Conservation (phyloP, 1,139 yeast genomes). For the Diutina ranongensis region DNA sequence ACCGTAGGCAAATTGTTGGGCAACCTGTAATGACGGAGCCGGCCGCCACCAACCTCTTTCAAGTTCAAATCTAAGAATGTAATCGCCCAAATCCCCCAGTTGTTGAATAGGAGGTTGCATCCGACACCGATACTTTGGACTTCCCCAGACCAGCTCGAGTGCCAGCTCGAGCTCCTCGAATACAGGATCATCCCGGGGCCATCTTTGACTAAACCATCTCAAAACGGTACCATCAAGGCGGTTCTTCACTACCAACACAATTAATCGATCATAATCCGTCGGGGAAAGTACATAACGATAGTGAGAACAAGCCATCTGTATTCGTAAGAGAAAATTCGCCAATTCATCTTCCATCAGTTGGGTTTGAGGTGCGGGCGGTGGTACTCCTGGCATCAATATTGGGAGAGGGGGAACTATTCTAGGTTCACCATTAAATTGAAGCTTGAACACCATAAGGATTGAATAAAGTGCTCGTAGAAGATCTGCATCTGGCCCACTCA, state of each 20-base stretch:
- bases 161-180: conserved; percentile 5
- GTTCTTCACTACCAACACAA: background rate
- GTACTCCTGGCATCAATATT: background rate
- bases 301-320: background rate
- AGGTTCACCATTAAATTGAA: background rate
- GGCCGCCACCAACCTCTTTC: background rate
- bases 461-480: background rate
- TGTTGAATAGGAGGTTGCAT: background rate
- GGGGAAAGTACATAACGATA: background rate
- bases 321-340: conserved; percentile 1
- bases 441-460: background rate
- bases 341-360: background rate
- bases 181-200: background rate
- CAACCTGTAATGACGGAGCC: conserved; percentile 3
- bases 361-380: background rate
- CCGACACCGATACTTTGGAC: background rate
- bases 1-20: conserved; percentile 1
- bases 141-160: conserved; percentile 4
- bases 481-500: background rate
- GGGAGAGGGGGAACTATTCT: background rate
- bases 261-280: background rate
- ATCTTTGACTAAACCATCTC: background rate
- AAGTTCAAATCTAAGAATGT: background rate
- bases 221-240: background rate
- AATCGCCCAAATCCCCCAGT: conserved; percentile 3